phyloP scores from a whole-genome alignment of 495 filamentous ascomycete genomes.

The Hypoxylon trugodes region DNA sequence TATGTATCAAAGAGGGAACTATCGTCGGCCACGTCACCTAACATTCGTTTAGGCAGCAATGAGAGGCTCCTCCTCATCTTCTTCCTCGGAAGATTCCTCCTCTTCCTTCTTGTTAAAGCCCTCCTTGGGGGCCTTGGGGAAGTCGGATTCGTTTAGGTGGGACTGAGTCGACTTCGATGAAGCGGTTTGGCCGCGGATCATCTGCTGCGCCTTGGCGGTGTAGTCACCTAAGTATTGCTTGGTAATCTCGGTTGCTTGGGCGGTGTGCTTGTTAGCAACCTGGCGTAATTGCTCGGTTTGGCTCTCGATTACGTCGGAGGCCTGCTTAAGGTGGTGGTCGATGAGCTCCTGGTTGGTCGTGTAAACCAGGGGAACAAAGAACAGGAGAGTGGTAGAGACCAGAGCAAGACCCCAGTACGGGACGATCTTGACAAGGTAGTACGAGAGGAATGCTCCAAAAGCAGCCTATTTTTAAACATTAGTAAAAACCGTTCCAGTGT shows the following conservation, averaged over 20 bases:
- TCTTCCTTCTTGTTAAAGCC: slow-evolving; percentile 35
- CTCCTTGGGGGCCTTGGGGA: slow-evolving; percentile 68
- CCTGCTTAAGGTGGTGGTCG: slow-evolving; percentile 80
- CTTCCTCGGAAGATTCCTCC: slow-evolving; percentile 22
- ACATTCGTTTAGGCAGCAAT: slow-evolving; percentile 42
- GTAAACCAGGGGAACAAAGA: slow-evolving; percentile 90
- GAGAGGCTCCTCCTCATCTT: slow-evolving; percentile 50
- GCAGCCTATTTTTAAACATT: slow-evolving; percentile 68
- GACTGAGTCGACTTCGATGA: slow-evolving; percentile 51
- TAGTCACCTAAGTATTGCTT: slow-evolving; percentile 86
- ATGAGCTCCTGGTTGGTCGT: slow-evolving; percentile 93
- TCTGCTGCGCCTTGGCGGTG: slow-evolving; percentile 81
- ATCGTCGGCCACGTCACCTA: slow-evolving; percentile 10
- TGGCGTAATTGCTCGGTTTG: slow-evolving; percentile 85
- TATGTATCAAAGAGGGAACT: slow-evolving; percentile 19
- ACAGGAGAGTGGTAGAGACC: slow-evolving; percentile 76
- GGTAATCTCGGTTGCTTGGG: slow-evolving; percentile 75
- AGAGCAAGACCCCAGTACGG: slow-evolving; percentile 92
- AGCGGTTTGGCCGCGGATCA: slow-evolving; percentile 61
- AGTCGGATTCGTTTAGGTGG: slow-evolving; percentile 58
- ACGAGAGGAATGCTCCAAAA: slow-evolving; percentile 80
- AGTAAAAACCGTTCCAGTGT: slow-evolving; percentile 1
- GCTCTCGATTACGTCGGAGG: slow-evolving; percentile 73
- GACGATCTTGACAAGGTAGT: slow-evolving; percentile 92
- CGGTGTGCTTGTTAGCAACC: slow-evolving; percentile 82